phyloP scores from a whole-genome alignment of 768 basidiomycete genomes.

The Tylopilus intermedius region DNA sequence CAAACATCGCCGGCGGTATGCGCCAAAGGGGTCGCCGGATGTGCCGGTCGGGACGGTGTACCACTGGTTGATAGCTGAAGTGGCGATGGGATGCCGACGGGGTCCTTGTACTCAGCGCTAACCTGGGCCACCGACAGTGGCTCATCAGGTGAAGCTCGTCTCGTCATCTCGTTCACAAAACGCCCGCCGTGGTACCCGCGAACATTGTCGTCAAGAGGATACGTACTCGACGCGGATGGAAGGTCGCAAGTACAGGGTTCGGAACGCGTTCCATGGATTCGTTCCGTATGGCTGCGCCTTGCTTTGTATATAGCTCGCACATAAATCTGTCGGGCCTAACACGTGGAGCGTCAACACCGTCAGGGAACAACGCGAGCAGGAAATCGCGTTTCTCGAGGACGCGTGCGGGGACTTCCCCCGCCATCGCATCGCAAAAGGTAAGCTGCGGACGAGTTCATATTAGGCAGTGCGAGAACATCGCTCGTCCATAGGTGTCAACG shows the following conservation, averaged over 20 bases:
- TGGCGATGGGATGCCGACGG: background rate
- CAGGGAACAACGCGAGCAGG: constrained; percentile 4
- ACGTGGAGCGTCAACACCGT: constrained; percentile 2
- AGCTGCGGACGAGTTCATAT: constrained; percentile 1
- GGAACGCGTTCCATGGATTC: background rate
- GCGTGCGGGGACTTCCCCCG: constrained; percentile 1
- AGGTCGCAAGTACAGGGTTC: constrained; percentile 12
- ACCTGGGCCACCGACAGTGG: too few relatives aligned
- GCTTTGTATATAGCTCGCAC: background rate
- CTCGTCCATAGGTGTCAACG: background rate
- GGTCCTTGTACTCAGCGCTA: background rate
- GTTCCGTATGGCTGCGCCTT: background rate
- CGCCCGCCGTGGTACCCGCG: background rate
- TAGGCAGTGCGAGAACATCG: constrained; percentile 11
- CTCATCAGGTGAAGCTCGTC: too few relatives aligned
- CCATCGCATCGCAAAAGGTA: constrained; percentile 11
- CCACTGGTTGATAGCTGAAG: constrained; percentile 5
- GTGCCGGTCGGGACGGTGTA: constrained; percentile 2
- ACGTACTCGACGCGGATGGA: constrained; percentile 6
- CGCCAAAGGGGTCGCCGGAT: background rate
- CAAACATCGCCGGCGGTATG: constrained; percentile 2
- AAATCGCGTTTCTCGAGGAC: constrained; percentile 11
- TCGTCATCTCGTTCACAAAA: too few relatives aligned
- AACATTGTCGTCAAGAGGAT: constrained; percentile 8
- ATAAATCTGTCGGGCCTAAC: constrained; percentile 7